Evolutionary conservation across 768 basidiomycete species (phyloP), one percentile per base, ranked within the genome.

Genomic region (Lepiota subincarnata): DNA sequence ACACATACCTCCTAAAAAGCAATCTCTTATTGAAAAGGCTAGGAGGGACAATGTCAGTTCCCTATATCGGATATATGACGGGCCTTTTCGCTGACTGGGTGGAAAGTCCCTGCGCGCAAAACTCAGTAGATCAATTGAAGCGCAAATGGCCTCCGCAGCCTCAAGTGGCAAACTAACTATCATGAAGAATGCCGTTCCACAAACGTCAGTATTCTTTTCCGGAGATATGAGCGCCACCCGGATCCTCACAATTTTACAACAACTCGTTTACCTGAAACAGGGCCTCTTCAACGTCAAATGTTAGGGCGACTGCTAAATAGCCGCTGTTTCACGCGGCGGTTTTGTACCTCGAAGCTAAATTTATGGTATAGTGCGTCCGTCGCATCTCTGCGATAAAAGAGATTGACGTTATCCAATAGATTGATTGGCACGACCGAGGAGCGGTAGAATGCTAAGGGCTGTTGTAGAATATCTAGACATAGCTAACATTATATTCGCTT

Each of bases 91-190:
- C 31, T 11, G 34, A 5, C 5, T 36, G 40, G 18, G 18, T 42
- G 41, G 14, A 14, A 64, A 96, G 93, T 75, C 82, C 63, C 77
- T 97, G 58, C 87, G 87, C 55, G 87, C 92, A 48, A 94, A 93
- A 72, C 94, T 97, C 65, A 92, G 89, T 67, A 85, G 83, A 67
- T 90, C 89, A 18, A 94, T 98, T 62, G 94, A 98, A 67, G 78
- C 80, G 50, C 93, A 95, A 69, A 92, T 94, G 84, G 89, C 92
- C 11, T 73, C 83, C 45, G 92, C 92, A 6, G 94, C 94, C 2
- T 92, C 90, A 4, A 76, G 84, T 39, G 94, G 94, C 36, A 92
- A 91, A 67, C 76, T 98, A 57, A 91, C 91, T 24, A 93, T 98
- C 66, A 92, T 98, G 92, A 90, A 89, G 71, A 81, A 85, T 56